Conservation (phyloP, 177 flowering plant species). For the Vitis hybrid region DNA sequence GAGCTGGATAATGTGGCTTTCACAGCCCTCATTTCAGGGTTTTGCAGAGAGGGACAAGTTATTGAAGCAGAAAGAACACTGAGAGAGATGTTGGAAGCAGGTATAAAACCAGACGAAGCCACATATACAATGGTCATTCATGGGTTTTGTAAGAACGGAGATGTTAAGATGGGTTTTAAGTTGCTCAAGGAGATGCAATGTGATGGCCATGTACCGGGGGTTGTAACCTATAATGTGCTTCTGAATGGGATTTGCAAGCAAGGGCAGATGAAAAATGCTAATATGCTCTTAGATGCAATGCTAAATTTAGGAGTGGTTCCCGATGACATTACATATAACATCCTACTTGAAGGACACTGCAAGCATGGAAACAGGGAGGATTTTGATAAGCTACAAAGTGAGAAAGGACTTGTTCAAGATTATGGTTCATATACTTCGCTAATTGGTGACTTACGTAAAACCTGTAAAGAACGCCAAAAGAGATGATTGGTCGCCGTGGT, state of each 20-base stretch:
- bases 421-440: conserved; percentile 62
- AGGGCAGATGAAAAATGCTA: conserved; percentile 78
- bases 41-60: conserved; percentile 51
- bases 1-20: conserved; percentile 67
- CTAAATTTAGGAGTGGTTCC: conserved; percentile 67
- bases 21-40: conserved; percentile 71
- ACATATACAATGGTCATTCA: conserved; percentile 78
- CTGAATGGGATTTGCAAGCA: conserved; percentile 71
- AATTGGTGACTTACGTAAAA: conserved; percentile 31
- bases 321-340: conserved; percentile 79
- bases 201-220: conserved; percentile 48
- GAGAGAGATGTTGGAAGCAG: conserved; percentile 63
- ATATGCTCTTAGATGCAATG: conserved; percentile 71
- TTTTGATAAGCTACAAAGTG: conserved; percentile 39
- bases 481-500: conserved; percentile 20
- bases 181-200: conserved; percentile 69
- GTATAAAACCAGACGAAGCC: conserved; percentile 61
- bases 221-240: conserved; percentile 73
- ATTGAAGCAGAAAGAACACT: conserved; percentile 59
- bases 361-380: conserved; percentile 39
- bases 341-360: conserved; percentile 75
- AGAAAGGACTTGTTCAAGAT: conserved; percentile 69
- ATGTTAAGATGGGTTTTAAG: conserved; percentile 57
- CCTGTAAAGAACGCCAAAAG: conserved; percentile 31
- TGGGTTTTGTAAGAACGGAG: conserved; percentile 68